Evolutionary conservation across 768 basidiomycete genomes (phyloP), one percentile per base, ranked within the genome.

Genomic region (Glaciozyma martinii): DNA sequence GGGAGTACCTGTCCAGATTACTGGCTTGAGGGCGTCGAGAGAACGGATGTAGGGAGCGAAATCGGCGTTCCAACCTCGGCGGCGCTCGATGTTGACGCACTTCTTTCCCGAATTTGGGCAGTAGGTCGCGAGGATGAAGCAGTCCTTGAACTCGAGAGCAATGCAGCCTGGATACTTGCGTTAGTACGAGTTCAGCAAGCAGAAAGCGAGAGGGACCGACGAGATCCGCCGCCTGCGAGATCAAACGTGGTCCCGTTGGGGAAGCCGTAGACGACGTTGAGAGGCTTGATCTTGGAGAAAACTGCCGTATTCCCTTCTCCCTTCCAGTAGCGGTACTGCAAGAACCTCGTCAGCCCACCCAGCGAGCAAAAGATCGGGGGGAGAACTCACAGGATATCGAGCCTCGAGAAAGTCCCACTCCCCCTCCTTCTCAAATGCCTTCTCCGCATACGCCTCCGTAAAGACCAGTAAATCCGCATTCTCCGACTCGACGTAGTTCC

Each of bases 81-180:
- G 90, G 56, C 79, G 82, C 32, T 84, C 37, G 37, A 40, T 40
- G 37, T 40, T 40, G 37, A 13, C 37, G 52, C 92, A 78, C 18
- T 82, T 79, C 59, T 81, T 76, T 8, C 90, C 90, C 1, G 89
- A 88, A 68, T 93, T 92, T 13, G 87, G 84, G 40, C 88, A 86
- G 68, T 66, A 71, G 8, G 70, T 58, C 19, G 84, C 85, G 42
- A 91, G 78, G 13, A 92, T 71, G 68, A 84, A 91, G 58, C 76
- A 82, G 33, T 78, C 80, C 50, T 82, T 80, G 70, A 87, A 92
- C 74, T 91, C 90, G 23, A 91, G 77, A 0, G 86, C 88, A 29
- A 89, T 75, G 46, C 90, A 85, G 25, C 90, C 83, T 75, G 33
- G 8, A n/a, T 7, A 13, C 5, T 3, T 18, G 0, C 3, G 37